These are phyloP conservation scores for Trametes elegans DNA, from an alignment of 768 basidiomycete genomes.

Conservation along the genomic window DNA sequence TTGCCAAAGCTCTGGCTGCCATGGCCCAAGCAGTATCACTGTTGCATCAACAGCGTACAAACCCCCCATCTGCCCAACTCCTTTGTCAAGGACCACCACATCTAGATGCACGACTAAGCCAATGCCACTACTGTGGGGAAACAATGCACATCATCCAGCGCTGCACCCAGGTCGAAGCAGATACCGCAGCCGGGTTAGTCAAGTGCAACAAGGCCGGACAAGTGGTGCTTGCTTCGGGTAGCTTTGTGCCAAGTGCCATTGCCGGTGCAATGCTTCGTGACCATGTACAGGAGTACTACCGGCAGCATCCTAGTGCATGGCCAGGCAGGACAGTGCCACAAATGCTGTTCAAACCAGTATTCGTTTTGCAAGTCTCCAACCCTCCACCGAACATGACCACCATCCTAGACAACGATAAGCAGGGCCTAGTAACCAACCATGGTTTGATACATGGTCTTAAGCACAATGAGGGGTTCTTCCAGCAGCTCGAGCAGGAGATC, in stretches of 20 bases:
- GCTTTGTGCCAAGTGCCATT: conserved; percentile 23
- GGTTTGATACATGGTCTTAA: not conserved
- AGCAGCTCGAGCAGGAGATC: conserved; percentile 5
- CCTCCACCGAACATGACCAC: too few species aligned
- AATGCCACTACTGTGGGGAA: conserved; percentile 26
- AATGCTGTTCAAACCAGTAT: conserved; percentile 1
- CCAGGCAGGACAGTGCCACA: not conserved
- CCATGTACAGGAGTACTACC: conserved; percentile 5
- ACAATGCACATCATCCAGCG: conserved; percentile 25
- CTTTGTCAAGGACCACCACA: not conserved
- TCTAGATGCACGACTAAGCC: not conserved
- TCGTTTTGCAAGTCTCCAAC: not conserved
- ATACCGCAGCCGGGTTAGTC: conserved; percentile 16
- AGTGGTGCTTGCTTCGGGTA: conserved; percentile 26
- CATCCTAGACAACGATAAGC: too few species aligned
- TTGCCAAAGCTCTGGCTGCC: not conserved
- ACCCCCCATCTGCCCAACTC: not conserved
- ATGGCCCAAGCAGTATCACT: not conserved
- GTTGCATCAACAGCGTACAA: not conserved
- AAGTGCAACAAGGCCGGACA: conserved; percentile 25
- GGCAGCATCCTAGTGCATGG: not conserved
- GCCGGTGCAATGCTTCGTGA: conserved; percentile 1
- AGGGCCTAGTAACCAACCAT: too few species aligned
- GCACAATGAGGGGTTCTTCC: not conserved
- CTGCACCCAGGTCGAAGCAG: conserved; percentile 21